These are phyloP conservation scores for Naganishia vaughanmartiniae DNA, from an alignment of 768 basidiomycete genomes.

Conservation along the genomic window DNA sequence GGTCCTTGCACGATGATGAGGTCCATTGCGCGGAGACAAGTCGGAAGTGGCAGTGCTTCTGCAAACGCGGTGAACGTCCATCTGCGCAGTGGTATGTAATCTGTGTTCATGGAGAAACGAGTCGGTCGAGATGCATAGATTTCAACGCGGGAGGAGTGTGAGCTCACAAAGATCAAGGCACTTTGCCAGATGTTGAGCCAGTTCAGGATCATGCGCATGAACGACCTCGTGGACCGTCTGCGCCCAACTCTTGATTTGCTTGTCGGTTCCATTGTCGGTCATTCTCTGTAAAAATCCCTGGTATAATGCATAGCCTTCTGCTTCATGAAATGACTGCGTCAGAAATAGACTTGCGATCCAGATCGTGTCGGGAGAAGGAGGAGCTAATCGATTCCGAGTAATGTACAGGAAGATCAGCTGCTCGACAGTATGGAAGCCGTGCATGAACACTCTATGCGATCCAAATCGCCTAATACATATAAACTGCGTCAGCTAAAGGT, in stretches of 20 bases:
- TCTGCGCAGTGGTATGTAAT: conserved; percentile 2
- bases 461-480: conserved; percentile 10
- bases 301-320: conserved; percentile 48
- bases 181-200: conserved; percentile 11
- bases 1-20: conserved; percentile 30
- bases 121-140: not conserved
- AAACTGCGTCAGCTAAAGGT: not conserved
- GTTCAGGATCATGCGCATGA: conserved; percentile 13
- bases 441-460: conserved; percentile 23
- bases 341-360: conserved; percentile 29
- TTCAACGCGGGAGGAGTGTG: not conserved
- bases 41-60: conserved; percentile 26
- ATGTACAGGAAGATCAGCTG: conserved; percentile 29
- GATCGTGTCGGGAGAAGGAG: conserved; percentile 36
- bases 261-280: conserved; percentile 24
- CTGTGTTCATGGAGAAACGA: not conserved
- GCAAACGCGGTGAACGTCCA: conserved; percentile 27
- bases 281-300: conserved; percentile 41
- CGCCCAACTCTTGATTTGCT: conserved; percentile 14
- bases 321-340: conserved; percentile 31
- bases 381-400: conserved; percentile 21
- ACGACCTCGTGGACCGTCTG: conserved; percentile 5
- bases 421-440: conserved; percentile 23
- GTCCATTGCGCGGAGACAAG: conserved; percentile 25
- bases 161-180: conserved; percentile 10